Base-by-base conservation (phyloP, 441 rosid genomes). In the Isatis lusitanica region DNA sequence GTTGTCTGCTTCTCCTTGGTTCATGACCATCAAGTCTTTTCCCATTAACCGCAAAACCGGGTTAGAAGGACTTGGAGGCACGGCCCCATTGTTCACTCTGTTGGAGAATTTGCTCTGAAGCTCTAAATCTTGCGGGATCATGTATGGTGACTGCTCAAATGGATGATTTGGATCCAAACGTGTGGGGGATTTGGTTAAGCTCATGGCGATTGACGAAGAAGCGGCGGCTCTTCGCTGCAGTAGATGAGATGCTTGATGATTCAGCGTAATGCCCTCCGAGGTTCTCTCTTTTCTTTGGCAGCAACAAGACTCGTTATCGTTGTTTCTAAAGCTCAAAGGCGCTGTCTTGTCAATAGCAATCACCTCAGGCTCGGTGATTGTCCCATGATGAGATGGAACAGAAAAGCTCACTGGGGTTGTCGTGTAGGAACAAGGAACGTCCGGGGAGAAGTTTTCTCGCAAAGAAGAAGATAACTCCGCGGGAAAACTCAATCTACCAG, bases 31-130 rank as follows among this genome's bases (percentile, higher is more conserved):
- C 75, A 93, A 79, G 71, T 93, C 85, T 84, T 93, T 93, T 8
- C 98, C 98, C 98, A 93, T 93, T 79, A 93, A 75, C 83, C 98
- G 82, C 47, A 93, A 87, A 63, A 93, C 62, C 5, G 94, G 93
- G 81, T 88, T 90, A 24, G 92, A 80, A 51, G 88, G 79, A 74
- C 96, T 85, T 68, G 94, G 94, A 80, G 90, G 86, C 30, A 87
- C 81, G 66, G 85, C 64, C 28, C 82, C 84, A 46, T 1, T 75
- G 74, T 76, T 85, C 40, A 42, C 42, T 18, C 75, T 75, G 74
- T 70, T 81, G 15, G 71, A 66, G 71, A 75, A 68, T 64, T 80
- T 89, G 36, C 73, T 50, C 35, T 77, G 85, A 21, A 59, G 67
- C 65, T 74, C 83, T 6, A 86, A 61, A 73, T 79, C 78, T 56